Evolutionary conservation across 805 yeast genomes (phyloP), one percentile per base, ranked within the genome.

Genomic region (Ogataea ganodermae): DNA sequence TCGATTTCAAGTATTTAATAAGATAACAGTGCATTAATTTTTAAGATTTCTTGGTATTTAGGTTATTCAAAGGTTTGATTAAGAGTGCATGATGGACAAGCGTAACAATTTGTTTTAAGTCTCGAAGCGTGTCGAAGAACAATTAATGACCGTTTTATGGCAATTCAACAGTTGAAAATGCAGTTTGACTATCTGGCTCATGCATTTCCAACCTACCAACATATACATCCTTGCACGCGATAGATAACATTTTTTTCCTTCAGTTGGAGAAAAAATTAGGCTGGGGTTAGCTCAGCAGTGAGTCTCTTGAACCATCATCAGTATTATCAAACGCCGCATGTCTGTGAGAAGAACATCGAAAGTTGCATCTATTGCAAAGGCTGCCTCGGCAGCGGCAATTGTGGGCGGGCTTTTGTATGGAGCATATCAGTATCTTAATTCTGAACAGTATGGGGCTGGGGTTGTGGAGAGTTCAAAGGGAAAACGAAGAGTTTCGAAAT

Each of bases 311-410:
- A n/a, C 21, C 12, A 5, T 17, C 10, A 5, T 9, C 16, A 10
- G 18, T 20, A 14, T 23, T 13, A 23, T 16, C 28, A 23, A n/a
- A 8, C 21, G 6, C 9, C 14, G 20, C 9, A 49, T 49, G 52
- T 33, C 47, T 17, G 16, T 22, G 2, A 18, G 27, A 32, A 38
- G 30, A 17, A 9, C 27, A 20, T 33, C 44, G 4, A 23, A 33
- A 13, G 13, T 20, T 3, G 30, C 26, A 9, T 44, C 42, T 9
- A 30, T 37, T 31, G 16, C 42, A 13, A 47, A 35, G 82, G 78
- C 40, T 6, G 18, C 40, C 17, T 33, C 50, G 74, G 73, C 50
- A 72, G 59, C 42, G 12, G 45, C 44, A 5, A 16, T 46, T 2
- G 33, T 48, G 16, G 53, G 53, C 2, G 57, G 59, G 17, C 30